A percentile compares a stretch with the other conserved stretches of the same genome.
These are phyloP conservation scores for Coleophoma crateriformis DNA, from an alignment of 2,329 filamentous ascomycete genomes.

Conservation along the genomic window DNA sequence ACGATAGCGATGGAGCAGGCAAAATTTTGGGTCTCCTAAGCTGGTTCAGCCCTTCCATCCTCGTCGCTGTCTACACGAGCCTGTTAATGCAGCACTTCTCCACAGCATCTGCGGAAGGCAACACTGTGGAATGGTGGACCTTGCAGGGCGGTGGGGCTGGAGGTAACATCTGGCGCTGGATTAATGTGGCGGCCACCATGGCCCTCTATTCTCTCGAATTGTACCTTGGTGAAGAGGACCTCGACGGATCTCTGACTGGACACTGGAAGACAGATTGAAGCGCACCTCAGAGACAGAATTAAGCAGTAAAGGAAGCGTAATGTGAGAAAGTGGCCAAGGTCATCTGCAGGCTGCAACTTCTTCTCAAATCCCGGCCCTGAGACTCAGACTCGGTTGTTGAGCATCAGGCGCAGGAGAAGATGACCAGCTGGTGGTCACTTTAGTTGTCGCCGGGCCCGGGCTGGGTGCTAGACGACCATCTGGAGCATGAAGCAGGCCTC, in stretches of 20 bases:
- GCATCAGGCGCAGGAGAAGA: no score
- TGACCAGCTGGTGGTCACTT: no score
- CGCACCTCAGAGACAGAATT: background rate
- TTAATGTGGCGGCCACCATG: conserved; percentile 88
- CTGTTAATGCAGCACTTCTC: conserved; percentile 93
- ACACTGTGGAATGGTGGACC: conserved; percentile 73
- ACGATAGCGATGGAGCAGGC: conserved; percentile 78
- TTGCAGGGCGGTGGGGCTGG: conserved; percentile 76
- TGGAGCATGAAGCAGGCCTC: no score
- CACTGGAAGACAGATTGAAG: conserved; percentile 92
- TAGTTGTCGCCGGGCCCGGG: no score
- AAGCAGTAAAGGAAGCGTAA: background rate
- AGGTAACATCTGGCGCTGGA: conserved; percentile 87
- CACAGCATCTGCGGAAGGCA: conserved; percentile 57
- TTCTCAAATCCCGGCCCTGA: no score
- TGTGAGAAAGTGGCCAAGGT: background rate
- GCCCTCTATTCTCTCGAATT: conserved; percentile 84
- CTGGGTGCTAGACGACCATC: no score
- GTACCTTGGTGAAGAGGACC: conserved; percentile 77
- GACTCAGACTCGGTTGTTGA: no score
- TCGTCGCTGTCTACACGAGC: conserved; percentile 95
- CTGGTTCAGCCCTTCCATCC: conserved; percentile 91
- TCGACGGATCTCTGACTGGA: conserved; percentile 63
- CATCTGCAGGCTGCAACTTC: background rate
- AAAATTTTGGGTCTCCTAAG: conserved; percentile 77